Base-by-base conservation (phyloP, 2,329 filamentous ascomycete genomes). In the Pseudogymnoascus pannorum region DNA sequence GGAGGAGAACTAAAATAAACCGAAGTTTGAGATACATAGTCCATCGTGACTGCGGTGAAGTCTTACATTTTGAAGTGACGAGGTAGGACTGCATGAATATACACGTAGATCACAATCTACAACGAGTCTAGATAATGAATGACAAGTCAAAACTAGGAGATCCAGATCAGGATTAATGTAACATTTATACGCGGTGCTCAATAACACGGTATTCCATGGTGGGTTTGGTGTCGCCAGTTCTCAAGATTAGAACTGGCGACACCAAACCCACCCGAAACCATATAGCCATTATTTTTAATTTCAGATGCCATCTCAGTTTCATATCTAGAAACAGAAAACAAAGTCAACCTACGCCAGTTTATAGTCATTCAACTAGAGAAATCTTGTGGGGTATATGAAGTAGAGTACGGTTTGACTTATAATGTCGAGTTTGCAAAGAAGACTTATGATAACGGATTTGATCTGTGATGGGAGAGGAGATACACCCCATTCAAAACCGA, bases 61-160 rank as follows among this genome's bases (percentile, higher is more conserved):
- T 31, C 24, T 31, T 11, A 54, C 26, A 54, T 54, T 54, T 54
- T 18, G 16, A 54, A 44, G 20, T 31, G 48, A 16, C 5, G 16
- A 54, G 26, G 48, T 54, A 54, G 26, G 48, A 31, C 48, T 54
- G 48, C 48, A 54, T 54, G n/a, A 33, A 54, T 31, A 31, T 20
- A 54, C 9, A 7, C 6, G 48, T 20, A 54, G 48, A 31, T 54
- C 16, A 20, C 48, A 54, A 29, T 54, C 26, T 54, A 31, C 26
- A 31, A 26, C 24, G 24, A 31, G 26, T 31, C n/a, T 18, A 31
- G 8, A 31, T 18, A 3, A 7, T 31, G 11, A 12, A 54, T 33
- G 26, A 29, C n/a, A 16, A 18, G 22, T 5, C 48, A 31, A 54
- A 54, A 7, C 44, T 5, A 8, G n/a, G 22, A 26, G 24, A 22